Evolutionary conservation across 441 rosid species (phyloP), one percentile per base, ranked within the genome.

Genomic region (Populus trichocarpa): DNA sequence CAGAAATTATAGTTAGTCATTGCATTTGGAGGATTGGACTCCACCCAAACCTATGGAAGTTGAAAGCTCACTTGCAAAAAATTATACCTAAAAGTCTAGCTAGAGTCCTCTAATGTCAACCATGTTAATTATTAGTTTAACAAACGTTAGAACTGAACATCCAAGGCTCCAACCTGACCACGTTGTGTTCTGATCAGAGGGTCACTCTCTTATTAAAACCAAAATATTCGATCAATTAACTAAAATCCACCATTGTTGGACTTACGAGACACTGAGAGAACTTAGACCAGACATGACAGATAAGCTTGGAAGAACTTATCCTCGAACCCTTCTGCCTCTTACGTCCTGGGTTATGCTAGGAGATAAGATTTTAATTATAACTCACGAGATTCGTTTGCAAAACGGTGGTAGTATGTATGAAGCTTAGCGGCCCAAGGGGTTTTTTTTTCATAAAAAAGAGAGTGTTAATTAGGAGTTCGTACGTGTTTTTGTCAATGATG

Each of bases 221-320:
- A 63, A 23, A 61, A 38, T 70, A 70, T 40, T 70, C 46, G 10
- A 25, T 46, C 20, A 14, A 14, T 46, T 46, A 1, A 46, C 18
- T 46, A 46, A 14, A 46, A 13, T 46, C 57, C 57, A 46, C 57
- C 57, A 46, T 46, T 14, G 57, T 4, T 46, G 57, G 20, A 14
- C 57, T 46, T 14, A 14, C 57, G 57, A 46, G 57, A 46, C 57
- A 46, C 57, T 1, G 57, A 46, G 57, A 46, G 57, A 14, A 0
- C 20, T 63, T 7, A 4, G 35, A 14, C 30, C 53, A 16, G 79
- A 70, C 75, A 77, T 63, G 75, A 70, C 79, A 77, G 79, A 63
- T 69, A 77, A 33, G 38, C 22, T 57, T 26, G 67, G 8, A 74
- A 30, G 67, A 32, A 59, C 30, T n/a, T 75, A 70, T 75, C 40